phyloP scores from a whole-genome alignment of 176 grass and related monocot species.

The Lolium rigidum region DNA sequence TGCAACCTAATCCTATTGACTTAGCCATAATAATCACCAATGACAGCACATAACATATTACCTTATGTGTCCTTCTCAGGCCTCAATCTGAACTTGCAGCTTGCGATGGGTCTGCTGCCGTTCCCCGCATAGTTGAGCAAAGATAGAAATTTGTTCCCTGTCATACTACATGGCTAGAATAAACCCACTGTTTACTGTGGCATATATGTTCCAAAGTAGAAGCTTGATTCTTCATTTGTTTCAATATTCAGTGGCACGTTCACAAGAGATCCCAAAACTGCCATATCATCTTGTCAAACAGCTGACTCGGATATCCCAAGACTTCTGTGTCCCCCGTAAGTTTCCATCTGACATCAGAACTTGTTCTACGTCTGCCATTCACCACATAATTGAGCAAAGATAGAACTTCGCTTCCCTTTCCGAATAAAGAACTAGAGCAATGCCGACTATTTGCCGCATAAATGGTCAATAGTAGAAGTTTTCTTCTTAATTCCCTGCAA shows the following conservation, averaged over 20 bases:
- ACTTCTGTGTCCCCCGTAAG: slow-evolving; percentile 28
- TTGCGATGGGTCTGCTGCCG: not conserved
- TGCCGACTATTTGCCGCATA: slow-evolving; percentile 22
- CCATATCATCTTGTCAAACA: slow-evolving; percentile 20
- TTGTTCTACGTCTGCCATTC: slow-evolving; percentile 29
- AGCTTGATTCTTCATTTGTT: slow-evolving; percentile 25
- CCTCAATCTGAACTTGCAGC: not conserved
- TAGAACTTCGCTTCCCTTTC: slow-evolving; percentile 39
- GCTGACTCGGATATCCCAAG: not conserved
- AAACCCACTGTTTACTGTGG: not conserved
- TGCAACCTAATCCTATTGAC: slow-evolving; percentile 43
- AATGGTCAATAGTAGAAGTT: slow-evolving; percentile 37
- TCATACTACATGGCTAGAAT: not conserved
- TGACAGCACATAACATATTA: slow-evolving; percentile 15
- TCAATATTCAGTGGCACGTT: slow-evolving; percentile 31
- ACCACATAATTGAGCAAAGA: slow-evolving; percentile 45
- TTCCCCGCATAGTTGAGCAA: slow-evolving; percentile 40
- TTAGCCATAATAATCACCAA: not conserved
- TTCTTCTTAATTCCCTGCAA: slow-evolving; percentile 23
- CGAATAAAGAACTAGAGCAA: not conserved
- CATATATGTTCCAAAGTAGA: slow-evolving; percentile 40
- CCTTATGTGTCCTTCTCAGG: slow-evolving; percentile 29
- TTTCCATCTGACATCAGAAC: slow-evolving; percentile 21
- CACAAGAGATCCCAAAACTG: slow-evolving; percentile 17
- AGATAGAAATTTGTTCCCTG: slow-evolving; percentile 40